Evolutionary conservation across 2,329 filamentous ascomycete genomes (phyloP), one percentile per base, ranked within the genome.

Genomic region (Ophiocordyceps camponoti-rufipedis): DNA sequence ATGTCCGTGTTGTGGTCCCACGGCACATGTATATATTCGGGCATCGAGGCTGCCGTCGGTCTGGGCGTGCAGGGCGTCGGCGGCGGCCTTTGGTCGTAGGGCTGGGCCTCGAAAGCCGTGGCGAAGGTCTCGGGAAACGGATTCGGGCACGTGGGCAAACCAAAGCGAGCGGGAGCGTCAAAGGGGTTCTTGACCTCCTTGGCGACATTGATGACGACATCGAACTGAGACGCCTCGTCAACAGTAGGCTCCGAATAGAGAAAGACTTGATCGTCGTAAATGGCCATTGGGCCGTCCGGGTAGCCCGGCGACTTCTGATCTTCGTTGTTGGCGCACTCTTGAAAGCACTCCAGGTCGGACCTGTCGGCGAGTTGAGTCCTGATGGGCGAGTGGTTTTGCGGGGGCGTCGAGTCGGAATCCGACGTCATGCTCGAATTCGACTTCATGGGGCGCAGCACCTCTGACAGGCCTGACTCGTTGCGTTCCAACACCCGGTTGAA

Each of bases 1-100:
- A 93, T 89, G 48, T 91, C 82, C 0, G 84, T 89, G 61, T 89
- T 88, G 63, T 91, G 85, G 49, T 91, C 85, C 85, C 85, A 91
- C 1, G 78, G 81, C 54, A 91, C 80, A 57, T 93, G 85, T 14
- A 91, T 84, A 54, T 93, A 93, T 58, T 93, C 85, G 1, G 85
- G 85, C 42, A 74, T 64, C 44, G 67, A 71, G 41, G 64, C 58
- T 5, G 59, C 48, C 39, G 61, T 62, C 12, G 74, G 70, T 56
- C 73, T 78, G 3, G 76, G 74, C 0, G 60, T 62, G 1, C 74
- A 76, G 5, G 75, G 74, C 1, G 71, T 73, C 38, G 67, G 65
- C 12, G 53, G 54, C 2, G 60, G 48, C 18, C 51, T 55, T 11
- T 62, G 62, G 6, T 67, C 63, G 4, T 46, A 49, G 16, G 60